Conservation (phyloP, 495 filamentous ascomycete species). For the Aspergillus ellipticus region DNA sequence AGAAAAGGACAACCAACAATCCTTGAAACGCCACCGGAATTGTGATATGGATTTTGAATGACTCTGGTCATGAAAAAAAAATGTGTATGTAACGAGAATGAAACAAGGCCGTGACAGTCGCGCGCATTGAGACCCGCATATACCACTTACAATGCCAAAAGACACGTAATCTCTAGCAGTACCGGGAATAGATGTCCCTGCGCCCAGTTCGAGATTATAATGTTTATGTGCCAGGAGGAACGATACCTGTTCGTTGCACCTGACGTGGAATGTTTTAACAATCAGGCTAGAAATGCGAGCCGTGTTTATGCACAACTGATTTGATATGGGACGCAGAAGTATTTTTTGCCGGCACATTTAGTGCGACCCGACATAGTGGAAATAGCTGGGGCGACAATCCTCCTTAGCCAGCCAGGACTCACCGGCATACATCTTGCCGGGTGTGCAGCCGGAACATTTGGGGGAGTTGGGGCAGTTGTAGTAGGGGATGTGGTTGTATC, state of each 20-base stretch:
- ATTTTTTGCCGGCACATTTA: conserved; percentile 32
- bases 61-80: conserved; percentile 27
- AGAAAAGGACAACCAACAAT: conserved; percentile 5
- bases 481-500: conserved; percentile 97
- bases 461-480: conserved; percentile 97
- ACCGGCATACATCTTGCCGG: conserved; percentile 84
- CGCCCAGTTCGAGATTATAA: neutral
- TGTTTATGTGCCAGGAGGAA: neutral
- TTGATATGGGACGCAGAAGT: neutral
- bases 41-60: conserved; percentile 29
- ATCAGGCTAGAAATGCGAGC: neutral
- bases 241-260: neutral
- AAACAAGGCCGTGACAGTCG: conserved; percentile 9
- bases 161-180: conserved; percentile 2
- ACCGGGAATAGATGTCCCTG: neutral
- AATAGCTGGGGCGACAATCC: conserved; percentile 95
- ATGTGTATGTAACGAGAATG: conserved; percentile 15
- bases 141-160: neutral
- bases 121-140: conserved; percentile 3
- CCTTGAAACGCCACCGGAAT: conserved; percentile 22
- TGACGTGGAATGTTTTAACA: neutral
- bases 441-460: conserved; percentile 85
- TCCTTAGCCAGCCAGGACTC: conserved; percentile 79
- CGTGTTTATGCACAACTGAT: neutral
- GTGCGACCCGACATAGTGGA: conserved; percentile 85